Evolutionary conservation across 495 filamentous ascomycete genomes (phyloP).

Genomic region (Penicillium ochrochloron): DNA sequence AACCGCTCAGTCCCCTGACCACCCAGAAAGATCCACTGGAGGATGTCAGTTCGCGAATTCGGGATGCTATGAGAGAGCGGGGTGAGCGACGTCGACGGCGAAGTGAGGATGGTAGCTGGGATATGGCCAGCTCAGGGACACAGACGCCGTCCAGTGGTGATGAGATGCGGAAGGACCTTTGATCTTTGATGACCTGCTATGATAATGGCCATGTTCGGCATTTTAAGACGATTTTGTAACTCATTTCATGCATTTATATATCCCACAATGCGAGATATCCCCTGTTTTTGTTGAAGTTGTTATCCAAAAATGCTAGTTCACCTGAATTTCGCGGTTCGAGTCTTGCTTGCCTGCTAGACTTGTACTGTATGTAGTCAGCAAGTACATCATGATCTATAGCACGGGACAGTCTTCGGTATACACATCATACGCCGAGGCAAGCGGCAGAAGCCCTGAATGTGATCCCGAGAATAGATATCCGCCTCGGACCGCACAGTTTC

Average conservation of each 20-base stretch:
- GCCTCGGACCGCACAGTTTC: not conserved
- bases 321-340: not conserved
- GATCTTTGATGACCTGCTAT: conserved; percentile 26
- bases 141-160: conserved; percentile 49
- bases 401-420: not conserved
- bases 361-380: too few relatives aligned
- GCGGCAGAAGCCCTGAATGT: conserved; percentile 10
- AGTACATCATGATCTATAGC: not conserved
- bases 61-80: conserved; percentile 86
- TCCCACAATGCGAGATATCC: conserved; percentile 32
- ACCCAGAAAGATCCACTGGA: conserved; percentile 74
- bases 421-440: not conserved
- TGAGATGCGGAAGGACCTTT: conserved; percentile 47
- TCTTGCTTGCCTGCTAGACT: not conserved
- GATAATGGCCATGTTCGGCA: conserved; percentile 9
- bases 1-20: conserved; percentile 73
- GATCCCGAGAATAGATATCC: conserved; percentile 3
- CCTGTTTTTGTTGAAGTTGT: conserved; percentile 15
- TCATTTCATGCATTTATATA: conserved; percentile 30
- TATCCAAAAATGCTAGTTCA: not conserved
- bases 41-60: conserved; percentile 82
- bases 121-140: conserved; percentile 50
- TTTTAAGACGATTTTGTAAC: conserved; percentile 11
- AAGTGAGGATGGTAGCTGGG: conserved; percentile 59
- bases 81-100: conserved; percentile 72